Percentiles rank a stretch among this genome's conserved stretches.
Evolutionary conservation across 768 basidiomycete species (phyloP).

Genomic region (Phanerodontia chrysosporium): DNA sequence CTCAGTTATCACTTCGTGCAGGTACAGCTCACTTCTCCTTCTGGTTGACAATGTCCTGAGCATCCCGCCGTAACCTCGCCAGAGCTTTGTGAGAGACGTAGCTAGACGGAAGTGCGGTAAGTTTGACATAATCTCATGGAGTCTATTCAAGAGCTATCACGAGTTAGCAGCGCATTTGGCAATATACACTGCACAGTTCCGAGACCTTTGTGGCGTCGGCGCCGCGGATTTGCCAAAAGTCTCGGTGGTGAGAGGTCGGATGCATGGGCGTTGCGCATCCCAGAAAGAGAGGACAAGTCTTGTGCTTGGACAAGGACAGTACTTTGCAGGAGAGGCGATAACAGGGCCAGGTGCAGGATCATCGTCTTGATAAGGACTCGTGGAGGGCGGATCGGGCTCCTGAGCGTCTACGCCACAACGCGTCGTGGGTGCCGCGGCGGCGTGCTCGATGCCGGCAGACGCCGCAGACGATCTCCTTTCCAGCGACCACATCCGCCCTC

Average conservation of each 20-base stretch:
- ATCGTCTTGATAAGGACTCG: neutral
- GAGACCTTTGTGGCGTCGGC: neutral
- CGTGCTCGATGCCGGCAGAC: neutral
- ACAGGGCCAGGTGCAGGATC: neutral
- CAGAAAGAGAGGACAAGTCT: too few relatives aligned
- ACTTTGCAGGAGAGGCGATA: neutral
- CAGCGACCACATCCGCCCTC: neutral
- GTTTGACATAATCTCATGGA: too few relatives aligned
- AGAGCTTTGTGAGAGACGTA: too few relatives aligned
- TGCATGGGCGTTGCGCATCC: too few relatives aligned
- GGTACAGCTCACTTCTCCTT: too few relatives aligned
- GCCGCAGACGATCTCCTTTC: neutral
- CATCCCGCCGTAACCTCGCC: too few relatives aligned
- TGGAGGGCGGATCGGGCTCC: neutral
- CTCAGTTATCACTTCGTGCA: too few relatives aligned
- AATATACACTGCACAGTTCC: neutral
- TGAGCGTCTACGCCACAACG: constrained; percentile 6
- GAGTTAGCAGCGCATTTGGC: neutral
- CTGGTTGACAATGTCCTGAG: too few relatives aligned
- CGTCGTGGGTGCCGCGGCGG: neutral
- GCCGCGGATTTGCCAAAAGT: neutral
- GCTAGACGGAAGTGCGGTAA: too few relatives aligned
- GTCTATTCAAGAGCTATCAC: too few relatives aligned
- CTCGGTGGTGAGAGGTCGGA: too few relatives aligned
- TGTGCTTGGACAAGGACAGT: too few relatives aligned